These are phyloP conservation scores for Ilex asprella DNA, from an alignment of 257 asterid species.

Conservation along the genomic window DNA sequence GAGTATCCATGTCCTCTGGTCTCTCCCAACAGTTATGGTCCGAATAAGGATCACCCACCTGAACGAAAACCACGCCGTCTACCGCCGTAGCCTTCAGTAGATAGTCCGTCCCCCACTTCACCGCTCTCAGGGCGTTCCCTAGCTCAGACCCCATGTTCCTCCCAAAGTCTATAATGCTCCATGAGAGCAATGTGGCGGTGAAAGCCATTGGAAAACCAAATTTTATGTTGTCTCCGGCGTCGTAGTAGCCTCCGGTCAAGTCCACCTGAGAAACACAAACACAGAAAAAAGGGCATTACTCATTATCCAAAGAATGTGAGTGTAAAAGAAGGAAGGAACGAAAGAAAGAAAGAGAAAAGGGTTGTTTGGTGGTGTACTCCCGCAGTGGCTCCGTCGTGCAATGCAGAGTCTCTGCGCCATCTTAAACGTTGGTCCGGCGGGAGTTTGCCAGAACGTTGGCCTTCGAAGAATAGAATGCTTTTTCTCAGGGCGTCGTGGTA, in stretches of 20 bases:
- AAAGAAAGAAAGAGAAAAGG: neutral
- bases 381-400: constrained; percentile 70
- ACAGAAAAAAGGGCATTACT: neutral
- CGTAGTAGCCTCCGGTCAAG: constrained; percentile 78
- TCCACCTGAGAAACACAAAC: constrained; percentile 40
- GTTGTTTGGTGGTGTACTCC: constrained; percentile 29
- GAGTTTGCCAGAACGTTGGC: constrained; percentile 86
- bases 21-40: constrained; percentile 92
- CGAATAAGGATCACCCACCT: constrained; percentile 74
- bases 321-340: too few species aligned
- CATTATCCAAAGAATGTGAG: neutral
- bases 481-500: constrained; percentile 77
- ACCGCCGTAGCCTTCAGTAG: constrained; percentile 70
- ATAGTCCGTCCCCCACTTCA: constrained; percentile 78
- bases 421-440: constrained; percentile 72
- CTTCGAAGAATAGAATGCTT: constrained; percentile 87
- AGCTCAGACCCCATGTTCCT: constrained; percentile 57
- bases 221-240: constrained; percentile 87
- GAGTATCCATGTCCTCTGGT: constrained; percentile 88
- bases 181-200: constrained; percentile 62
- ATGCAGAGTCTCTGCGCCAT: constrained; percentile 79
- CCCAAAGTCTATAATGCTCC: constrained; percentile 83
- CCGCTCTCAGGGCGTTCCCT: constrained; percentile 50
- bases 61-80: constrained; percentile 62
- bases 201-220: constrained; percentile 91